Evolutionary conservation across 352 stramenopile species (phyloP).

Genomic region (Globisporangium solare): DNA sequence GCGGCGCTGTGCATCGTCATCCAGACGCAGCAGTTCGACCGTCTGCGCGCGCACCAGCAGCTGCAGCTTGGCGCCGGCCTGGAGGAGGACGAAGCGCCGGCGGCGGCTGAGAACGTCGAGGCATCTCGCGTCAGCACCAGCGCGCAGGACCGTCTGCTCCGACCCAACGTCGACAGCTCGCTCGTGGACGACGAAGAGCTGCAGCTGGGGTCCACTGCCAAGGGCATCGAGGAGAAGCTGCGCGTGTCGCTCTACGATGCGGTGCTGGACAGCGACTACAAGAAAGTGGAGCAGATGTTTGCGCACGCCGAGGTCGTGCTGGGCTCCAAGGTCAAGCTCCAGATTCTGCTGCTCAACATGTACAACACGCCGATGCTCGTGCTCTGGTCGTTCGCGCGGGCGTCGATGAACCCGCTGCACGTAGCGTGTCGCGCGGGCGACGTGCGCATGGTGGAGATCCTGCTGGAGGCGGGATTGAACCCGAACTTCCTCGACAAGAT

Average conservation of each 20-base stretch:
- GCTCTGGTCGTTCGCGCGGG: conserved; percentile 63
- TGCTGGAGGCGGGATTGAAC: conserved; percentile 60
- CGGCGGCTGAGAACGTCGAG: conserved; percentile 9
- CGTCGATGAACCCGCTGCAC: conserved; percentile 68
- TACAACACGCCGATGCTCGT: conserved; percentile 62
- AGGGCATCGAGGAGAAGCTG: conserved; percentile 40
- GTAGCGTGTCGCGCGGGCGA: conserved; percentile 62
- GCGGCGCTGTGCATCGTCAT: conserved; percentile 42
- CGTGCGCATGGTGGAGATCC: conserved; percentile 42
- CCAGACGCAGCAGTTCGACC: conserved; percentile 64
- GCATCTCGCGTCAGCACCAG: conserved; percentile 6
- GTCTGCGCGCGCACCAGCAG: conserved; percentile 54
- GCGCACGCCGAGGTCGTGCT: conserved; percentile 46
- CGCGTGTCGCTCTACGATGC: conserved; percentile 46
- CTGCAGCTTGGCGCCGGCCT: conserved; percentile 55
- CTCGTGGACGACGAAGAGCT: conserved; percentile 38
- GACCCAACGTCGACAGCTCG: conserved; percentile 34
- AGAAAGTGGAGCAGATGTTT: conserved; percentile 38
- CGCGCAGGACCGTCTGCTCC: conserved; percentile 19
- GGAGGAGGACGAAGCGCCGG: conserved; percentile 37
- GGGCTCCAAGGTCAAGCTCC: conserved; percentile 54
- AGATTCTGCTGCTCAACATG: conserved; percentile 63
- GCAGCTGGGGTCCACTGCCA: conserved; percentile 26
- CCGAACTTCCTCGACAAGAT: conserved; percentile 82
- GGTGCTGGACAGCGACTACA: conserved; percentile 34